Evolutionary conservation across 2,329 filamentous ascomycete species (phyloP), one percentile per base, ranked within the genome.

Genomic region (Atkinsonella hypoxylon): DNA sequence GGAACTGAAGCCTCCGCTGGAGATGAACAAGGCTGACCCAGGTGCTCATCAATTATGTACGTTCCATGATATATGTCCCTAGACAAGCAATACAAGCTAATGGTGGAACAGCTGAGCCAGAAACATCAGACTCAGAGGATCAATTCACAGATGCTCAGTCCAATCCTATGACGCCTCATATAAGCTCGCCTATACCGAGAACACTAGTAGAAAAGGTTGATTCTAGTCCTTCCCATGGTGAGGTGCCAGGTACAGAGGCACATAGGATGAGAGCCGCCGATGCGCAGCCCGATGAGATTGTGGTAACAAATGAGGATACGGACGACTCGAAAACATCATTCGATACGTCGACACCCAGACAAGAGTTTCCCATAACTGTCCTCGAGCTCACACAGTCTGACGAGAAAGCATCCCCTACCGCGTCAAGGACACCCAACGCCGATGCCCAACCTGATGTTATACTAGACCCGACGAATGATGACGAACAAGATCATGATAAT

Each of bases 91-190:
- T 30, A 15, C 22, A 43, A 54, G 51, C 62, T 68, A 55, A 67
- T 57, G 48, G 48, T 32, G 36, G 22, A 20, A 36, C 42, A 65
- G 65, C 63, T 67, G 76, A 77, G 43, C 40, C 52, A 40, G 52
- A 54, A 53, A 71, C 70, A 31, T 82, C 81, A 46, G 82, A 84
- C 55, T 83, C 79, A 30, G 82, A 85, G 44, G 82, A 85, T 57
- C 82, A 85, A 66, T 85, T 83, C 64, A 83, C 78, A 47, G 82
- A 85, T 62, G 81, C 82, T 34, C 77, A 77, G 50, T 82, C 79
- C 34, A 74, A 65, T 51, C 70, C 61, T 52, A 65, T 59, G 57
- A 76, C 65, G 61, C 70, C 67, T 9, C 67, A 64, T 6, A 59
- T 64, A 40, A 65, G 62, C 54, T 77, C 76, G 13, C 76, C 78